Conservation (phyloP, 1,284 basidiomycete species). For the Trametes hirsuta region DNA sequence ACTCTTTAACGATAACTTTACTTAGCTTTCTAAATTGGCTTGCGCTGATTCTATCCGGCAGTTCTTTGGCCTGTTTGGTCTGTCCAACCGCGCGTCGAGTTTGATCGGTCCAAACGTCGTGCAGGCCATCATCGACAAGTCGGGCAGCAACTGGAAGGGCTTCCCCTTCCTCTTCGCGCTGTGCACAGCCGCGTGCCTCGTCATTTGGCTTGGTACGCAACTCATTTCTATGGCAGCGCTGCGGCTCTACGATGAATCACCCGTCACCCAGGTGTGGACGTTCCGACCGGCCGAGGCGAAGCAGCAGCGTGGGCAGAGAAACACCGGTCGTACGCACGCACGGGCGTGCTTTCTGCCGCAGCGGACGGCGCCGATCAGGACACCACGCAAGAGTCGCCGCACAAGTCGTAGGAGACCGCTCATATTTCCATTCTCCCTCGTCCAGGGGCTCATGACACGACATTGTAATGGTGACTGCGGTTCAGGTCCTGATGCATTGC, state of each 20-base stretch:
- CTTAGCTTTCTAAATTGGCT: not conserved
- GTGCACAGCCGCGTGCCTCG: conserved; percentile 61
- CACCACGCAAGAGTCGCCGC: no score
- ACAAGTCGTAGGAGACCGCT: no score
- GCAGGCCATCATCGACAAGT: conserved; percentile 75
- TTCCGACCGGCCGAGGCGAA: conserved; percentile 66
- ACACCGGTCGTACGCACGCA: conserved; percentile 20
- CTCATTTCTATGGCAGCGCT: not conserved
- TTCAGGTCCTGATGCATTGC: no score
- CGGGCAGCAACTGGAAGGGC: conserved; percentile 77
- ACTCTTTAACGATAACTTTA: not conserved
- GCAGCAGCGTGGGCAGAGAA: conserved; percentile 62
- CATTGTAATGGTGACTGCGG: no score
- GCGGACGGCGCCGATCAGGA: no score
- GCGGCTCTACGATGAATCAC: not conserved
- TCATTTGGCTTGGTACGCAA: conserved; percentile 65
- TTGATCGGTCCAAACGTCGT: conserved; percentile 82
- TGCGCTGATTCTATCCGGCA: conserved; percentile 28
- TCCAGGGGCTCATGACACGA: no score
- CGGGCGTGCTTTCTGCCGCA: no score
- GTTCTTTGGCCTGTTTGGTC: conserved; percentile 83
- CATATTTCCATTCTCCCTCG: no score
- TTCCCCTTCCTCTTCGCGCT: conserved; percentile 84
- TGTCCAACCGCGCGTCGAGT: conserved; percentile 80
- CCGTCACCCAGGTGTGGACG: conserved; percentile 51